phyloP scores from a whole-genome alignment of 177 flowering plant species.

The Vitis hybrid region DNA sequence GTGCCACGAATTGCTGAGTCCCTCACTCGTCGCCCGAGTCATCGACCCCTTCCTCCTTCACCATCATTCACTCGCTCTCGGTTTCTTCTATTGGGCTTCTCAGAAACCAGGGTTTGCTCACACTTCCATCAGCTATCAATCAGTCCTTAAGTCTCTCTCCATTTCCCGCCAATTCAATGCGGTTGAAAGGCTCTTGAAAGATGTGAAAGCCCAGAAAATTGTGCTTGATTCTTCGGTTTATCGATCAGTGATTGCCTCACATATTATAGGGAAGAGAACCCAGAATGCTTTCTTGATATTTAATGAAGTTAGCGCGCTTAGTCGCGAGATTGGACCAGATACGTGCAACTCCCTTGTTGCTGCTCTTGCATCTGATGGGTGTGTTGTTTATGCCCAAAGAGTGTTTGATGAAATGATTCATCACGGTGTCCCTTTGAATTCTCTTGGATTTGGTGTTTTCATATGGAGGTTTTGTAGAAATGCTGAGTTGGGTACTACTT shows the following conservation, averaged over 20 bases:
- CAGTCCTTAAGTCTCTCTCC: constrained; percentile 67
- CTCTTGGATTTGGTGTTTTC: constrained; percentile 82
- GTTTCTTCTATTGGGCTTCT: constrained; percentile 89
- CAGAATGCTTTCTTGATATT: constrained; percentile 48
- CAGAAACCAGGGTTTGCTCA: constrained; percentile 73
- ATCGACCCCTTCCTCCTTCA: constrained; percentile 67
- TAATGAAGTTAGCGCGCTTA: constrained; percentile 21
- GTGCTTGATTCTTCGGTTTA: constrained; percentile 42
- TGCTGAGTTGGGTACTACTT: constrained; percentile 29
- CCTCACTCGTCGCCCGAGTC: constrained; percentile 65
- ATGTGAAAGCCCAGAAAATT: constrained; percentile 34
- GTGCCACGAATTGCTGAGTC: constrained; percentile 52
- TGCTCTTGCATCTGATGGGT: constrained; percentile 69
- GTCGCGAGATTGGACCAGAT: constrained; percentile 35
- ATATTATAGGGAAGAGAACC: constrained; percentile 39
- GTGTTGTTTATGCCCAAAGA: constrained; percentile 32
- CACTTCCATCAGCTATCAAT: constrained; percentile 49
- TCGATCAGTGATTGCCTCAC: constrained; percentile 38
- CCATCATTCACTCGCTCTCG: constrained; percentile 74
- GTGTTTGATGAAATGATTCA: constrained; percentile 64
- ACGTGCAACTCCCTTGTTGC: constrained; percentile 72
- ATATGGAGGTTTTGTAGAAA: constrained; percentile 52
- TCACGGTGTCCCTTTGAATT: constrained; percentile 43
- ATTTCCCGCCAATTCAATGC: constrained; percentile 54
- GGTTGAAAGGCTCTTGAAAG: constrained; percentile 42